A percentile compares a stretch with the other conserved stretches of the same genome.
Evolutionary conservation across 140 eudicot genomes (phyloP).

Genomic region (Erigeron philadelphicus): DNA sequence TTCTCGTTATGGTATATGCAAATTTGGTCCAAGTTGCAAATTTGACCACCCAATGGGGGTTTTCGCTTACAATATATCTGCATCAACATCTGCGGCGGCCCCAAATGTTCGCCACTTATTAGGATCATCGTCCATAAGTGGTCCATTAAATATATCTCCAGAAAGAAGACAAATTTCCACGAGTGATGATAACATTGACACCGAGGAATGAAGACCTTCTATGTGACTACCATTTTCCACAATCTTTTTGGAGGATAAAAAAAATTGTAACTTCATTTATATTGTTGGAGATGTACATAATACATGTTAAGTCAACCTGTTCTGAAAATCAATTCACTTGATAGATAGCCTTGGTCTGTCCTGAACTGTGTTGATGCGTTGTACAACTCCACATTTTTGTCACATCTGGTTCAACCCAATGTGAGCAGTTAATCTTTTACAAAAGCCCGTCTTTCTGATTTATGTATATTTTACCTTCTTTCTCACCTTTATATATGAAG

Average conservation of each 20-base stretch:
- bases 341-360: constrained; percentile 33
- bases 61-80: constrained; percentile 46
- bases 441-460: constrained; percentile 19
- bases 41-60: constrained; percentile 93
- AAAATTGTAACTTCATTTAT: constrained; percentile 67
- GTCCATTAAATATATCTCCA: constrained; percentile 46
- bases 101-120: constrained; percentile 44
- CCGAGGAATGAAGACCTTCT: constrained; percentile 45
- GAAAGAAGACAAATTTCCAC: constrained; percentile 72
- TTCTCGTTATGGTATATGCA: constrained; percentile 93
- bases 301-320: constrained; percentile 41
- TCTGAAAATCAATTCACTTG: constrained; percentile 43
- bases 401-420: constrained; percentile 46
- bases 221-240: constrained; percentile 26
- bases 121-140: constrained; percentile 61
- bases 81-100: constrained; percentile 51
- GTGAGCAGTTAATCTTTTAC: constrained; percentile 36
- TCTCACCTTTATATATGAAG: constrained; percentile 4
- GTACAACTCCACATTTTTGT: constrained; percentile 51
- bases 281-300: constrained; percentile 56
- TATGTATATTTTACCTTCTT: constrained; percentile 17
- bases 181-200: constrained; percentile 47
- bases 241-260: constrained; percentile 33
- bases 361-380: constrained; percentile 43
- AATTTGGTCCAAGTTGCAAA: constrained; percentile 98